Conservation (phyloP, 2,329 filamentous ascomycete species). For the Fusarium musae region DNA sequence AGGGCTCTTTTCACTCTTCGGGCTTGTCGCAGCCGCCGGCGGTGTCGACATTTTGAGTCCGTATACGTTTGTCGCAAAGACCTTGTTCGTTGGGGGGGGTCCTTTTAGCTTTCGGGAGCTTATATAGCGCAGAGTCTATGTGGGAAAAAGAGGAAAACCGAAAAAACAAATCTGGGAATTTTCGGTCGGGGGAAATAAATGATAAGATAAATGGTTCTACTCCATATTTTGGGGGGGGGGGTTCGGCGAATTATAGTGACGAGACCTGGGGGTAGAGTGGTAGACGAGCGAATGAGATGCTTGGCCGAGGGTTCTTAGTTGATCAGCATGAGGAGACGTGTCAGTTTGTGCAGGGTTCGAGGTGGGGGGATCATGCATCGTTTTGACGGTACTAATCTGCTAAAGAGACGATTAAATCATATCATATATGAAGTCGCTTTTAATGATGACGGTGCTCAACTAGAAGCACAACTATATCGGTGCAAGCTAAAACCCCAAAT, state of each 20-base stretch:
- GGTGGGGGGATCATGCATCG: background rate
- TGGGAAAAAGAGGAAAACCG: background rate
- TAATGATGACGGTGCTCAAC: background rate
- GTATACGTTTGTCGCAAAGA: too few relatives aligned
- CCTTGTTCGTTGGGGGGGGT: background rate
- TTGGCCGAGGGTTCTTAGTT: background rate
- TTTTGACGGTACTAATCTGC: background rate
- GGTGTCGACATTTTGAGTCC: conserved; percentile 8
- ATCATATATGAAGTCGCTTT: background rate
- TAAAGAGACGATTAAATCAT: background rate
- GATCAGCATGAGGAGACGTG: background rate
- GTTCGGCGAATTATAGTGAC: background rate
- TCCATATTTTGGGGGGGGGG: background rate
- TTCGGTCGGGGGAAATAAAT: background rate
- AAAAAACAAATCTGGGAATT: background rate
- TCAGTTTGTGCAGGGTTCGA: background rate
- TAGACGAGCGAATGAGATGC: background rate
- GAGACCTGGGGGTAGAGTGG: background rate
- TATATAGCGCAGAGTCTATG: background rate
- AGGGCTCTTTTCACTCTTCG: background rate
- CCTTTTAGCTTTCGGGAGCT: background rate
- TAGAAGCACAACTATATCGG: rapidly evolving
- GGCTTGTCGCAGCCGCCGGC: conserved; percentile 11
- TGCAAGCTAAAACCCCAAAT: background rate
- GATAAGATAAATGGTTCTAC: background rate